A percentile compares a stretch with the other conserved stretches of the same genome.
Evolutionary conservation across 2,329 filamentous ascomycete genomes (phyloP).

Genomic region (Bipolaris victoriae): DNA sequence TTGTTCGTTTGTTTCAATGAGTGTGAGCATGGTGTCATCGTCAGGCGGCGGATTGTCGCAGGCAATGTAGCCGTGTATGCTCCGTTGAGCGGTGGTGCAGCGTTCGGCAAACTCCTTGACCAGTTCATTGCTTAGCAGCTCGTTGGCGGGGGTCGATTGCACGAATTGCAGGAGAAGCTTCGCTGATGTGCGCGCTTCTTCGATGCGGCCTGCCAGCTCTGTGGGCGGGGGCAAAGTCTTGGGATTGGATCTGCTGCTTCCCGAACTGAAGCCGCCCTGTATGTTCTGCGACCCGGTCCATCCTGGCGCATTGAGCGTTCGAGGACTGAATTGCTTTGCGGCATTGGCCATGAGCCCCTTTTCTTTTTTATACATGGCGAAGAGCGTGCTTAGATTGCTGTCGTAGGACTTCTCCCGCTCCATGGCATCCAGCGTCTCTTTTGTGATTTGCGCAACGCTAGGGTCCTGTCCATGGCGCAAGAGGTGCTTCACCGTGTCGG

Average conservation of each 20-base stretch:
- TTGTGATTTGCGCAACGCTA: constrained; percentile 81
- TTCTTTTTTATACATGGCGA: constrained; percentile 89
- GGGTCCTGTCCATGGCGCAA: constrained; percentile 73
- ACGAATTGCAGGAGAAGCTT: constrained; percentile 92
- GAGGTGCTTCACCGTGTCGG: constrained; percentile 74
- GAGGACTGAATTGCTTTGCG: constrained; percentile 45
- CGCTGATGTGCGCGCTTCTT: constrained; percentile 89
- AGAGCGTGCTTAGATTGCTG: constrained; percentile 71
- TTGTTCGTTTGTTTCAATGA: constrained; percentile 95
- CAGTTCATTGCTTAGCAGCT: constrained; percentile 83
- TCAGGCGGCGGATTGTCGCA: constrained; percentile 80
- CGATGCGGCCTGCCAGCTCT: constrained; percentile 81
- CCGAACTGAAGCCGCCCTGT: constrained; percentile 29
- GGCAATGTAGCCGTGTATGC: constrained; percentile 85
- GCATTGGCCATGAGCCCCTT: constrained; percentile 59
- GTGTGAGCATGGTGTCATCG: constrained; percentile 88
- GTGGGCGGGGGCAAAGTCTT: constrained; percentile 65
- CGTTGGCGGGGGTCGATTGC: constrained; percentile 77
- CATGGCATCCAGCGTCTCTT: constrained; percentile 83
- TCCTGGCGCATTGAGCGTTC: constrained; percentile 54
- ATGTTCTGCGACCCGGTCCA: constrained; percentile 39
- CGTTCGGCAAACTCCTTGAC: constrained; percentile 90
- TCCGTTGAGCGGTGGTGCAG: constrained; percentile 78
- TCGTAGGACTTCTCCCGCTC: constrained; percentile 75
- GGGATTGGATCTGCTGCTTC: constrained; percentile 24